These are phyloP conservation scores for Paxillus ammoniavirescens DNA, from an alignment of 768 basidiomycete genomes.

Conservation along the genomic window DNA sequence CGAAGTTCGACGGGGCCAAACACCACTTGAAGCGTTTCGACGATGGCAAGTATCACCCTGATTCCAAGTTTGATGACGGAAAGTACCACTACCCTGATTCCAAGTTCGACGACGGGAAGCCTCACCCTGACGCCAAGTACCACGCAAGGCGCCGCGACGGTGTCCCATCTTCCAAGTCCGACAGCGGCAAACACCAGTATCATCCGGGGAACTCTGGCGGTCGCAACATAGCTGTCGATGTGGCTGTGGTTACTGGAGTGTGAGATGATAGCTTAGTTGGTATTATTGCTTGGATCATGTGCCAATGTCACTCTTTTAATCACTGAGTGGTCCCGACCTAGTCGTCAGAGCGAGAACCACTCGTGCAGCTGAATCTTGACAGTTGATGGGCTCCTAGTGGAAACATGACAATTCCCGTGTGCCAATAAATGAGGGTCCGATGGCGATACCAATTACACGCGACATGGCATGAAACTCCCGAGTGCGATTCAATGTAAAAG, in stretches of 20 bases:
- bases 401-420: too few relatives aligned
- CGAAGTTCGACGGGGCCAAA: not conserved
- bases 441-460: too few relatives aligned
- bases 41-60: not conserved
- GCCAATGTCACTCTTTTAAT: not conserved
- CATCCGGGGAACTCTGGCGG: constrained; percentile 4
- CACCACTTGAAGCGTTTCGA: not conserved
- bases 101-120: not conserved
- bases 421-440: too few relatives aligned
- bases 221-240: not conserved
- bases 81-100: not conserved
- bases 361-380: too few relatives aligned
- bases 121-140: not conserved
- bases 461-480: too few relatives aligned
- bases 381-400: too few relatives aligned
- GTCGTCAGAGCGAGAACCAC: too few relatives aligned
- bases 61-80: not conserved
- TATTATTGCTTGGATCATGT: constrained; percentile 5
- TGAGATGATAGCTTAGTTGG: not conserved
- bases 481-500: too few relatives aligned
- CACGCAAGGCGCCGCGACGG: not conserved
- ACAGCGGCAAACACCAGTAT: constrained; percentile 8
- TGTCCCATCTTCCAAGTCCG: constrained; percentile 1
- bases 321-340: too few relatives aligned
- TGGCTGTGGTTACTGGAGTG: not conserved